Evolutionary conservation across 1,284 basidiomycete species (phyloP), one percentile per base, ranked within the genome.

Genomic region (Tremellales sp.): DNA sequence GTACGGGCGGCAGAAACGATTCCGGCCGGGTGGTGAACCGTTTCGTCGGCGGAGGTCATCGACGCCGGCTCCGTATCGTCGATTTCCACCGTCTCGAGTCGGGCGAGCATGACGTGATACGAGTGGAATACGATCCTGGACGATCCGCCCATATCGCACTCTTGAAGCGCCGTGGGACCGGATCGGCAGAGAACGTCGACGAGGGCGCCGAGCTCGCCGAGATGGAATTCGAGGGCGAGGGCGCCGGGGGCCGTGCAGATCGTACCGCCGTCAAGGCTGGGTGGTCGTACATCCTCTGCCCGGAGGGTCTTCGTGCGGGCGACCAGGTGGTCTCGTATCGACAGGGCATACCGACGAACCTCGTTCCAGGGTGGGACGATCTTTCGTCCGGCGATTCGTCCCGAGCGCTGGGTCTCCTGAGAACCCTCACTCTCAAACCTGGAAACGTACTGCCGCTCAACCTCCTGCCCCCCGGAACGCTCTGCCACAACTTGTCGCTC

Each of bases 101-200:
- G 0, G 94, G 94, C 6, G 77, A 85, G 34, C 87, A 91, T 67
- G 84, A 90, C 57, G 92, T 97, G 35, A 79, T 94, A 13, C 81
- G 93, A 35, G 87, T 98, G 61, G 94, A 98, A 74, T 98, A 97
- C 70, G 94, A 98, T 76, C 94, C 94, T 0, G 87, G 88, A 26
- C 80, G 94, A 41, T 87, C 85, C 35, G 90, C 88, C 3, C 95
- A 98, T 71, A 93, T 98, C 63, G 94, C 94, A 1, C 79, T 98
- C 44, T 67, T 97, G 56, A 61, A 62, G 48, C 58, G 60, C 24
- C 50, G 65, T 3, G 54, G 53, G 4, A 51, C 61, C 3, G 38
- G 40, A 4, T 82, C 60, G 8, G 43, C 52, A 24, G 57, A 60
- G 12, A 42, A 44, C 9, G 49, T 45, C 2, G 59, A 58, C 14